Evolutionary conservation across 2,329 filamentous ascomycete species (phyloP).

Genomic region (Diaporthe vaccinii): DNA sequence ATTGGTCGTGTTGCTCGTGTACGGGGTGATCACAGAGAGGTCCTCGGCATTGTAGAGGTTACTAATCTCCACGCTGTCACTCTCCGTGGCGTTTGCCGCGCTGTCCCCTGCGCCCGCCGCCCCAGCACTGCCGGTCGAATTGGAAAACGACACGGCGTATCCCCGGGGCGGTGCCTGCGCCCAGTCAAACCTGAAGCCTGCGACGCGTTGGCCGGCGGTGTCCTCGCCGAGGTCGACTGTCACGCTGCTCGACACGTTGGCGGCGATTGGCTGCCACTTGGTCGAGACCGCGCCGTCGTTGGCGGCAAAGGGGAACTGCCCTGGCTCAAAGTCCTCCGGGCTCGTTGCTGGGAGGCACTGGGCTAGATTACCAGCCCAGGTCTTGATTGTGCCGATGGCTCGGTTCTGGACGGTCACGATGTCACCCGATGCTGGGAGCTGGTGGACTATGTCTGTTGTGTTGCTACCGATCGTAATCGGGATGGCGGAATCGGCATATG

Average conservation of each 20-base stretch:
- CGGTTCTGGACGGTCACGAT: conserved; percentile 71
- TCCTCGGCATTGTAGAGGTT: conserved; percentile 16
- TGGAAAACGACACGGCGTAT: conserved; percentile 38
- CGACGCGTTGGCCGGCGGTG: conserved; percentile 23
- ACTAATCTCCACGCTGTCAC: conserved; percentile 34
- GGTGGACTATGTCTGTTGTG: conserved; percentile 56
- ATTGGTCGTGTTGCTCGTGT: conserved; percentile 40
- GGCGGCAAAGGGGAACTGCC: conserved; percentile 74
- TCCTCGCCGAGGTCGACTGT: conserved; percentile 36
- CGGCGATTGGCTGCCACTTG: conserved; percentile 39
- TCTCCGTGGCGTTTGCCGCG: conserved; percentile 16
- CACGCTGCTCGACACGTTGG: conserved; percentile 36
- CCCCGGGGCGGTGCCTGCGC: conserved; percentile 37
- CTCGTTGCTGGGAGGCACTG: conserved; percentile 72
- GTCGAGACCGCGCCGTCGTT: conserved; percentile 41
- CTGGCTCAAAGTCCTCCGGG: conserved; percentile 63
- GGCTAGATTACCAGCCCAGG: conserved; percentile 70
- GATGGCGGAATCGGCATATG: conserved; percentile 67
- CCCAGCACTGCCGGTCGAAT: neutral
- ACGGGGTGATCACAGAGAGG: conserved; percentile 15
- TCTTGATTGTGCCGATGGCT: conserved; percentile 65
- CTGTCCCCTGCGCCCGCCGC: no score
- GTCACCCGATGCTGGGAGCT: conserved; percentile 59
- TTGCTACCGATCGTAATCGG: conserved; percentile 68
- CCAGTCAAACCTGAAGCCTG: conserved; percentile 39